Percentiles rank a stretch among this genome's conserved stretches.
Conservation (phyloP, 106 monocot species). For the Dioscorea zingiberensis region DNA sequence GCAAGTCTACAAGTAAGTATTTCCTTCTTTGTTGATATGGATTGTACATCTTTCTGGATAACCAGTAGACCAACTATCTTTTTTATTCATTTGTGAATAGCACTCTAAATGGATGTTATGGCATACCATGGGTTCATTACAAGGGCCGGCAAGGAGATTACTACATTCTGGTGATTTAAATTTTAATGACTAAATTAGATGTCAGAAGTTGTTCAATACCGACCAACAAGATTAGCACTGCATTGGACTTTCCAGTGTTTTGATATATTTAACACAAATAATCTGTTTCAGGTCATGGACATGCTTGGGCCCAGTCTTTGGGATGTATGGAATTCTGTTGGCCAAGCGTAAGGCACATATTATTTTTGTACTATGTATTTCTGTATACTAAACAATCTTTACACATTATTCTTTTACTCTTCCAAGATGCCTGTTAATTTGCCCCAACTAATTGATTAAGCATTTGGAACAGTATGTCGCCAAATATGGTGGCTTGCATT, state of each 20-base stretch:
- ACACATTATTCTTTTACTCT: neutral
- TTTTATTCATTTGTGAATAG: conserved; percentile 11
- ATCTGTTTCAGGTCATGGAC: conserved; percentile 71
- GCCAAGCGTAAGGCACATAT: conserved; percentile 59
- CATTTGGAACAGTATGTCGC: conserved; percentile 70
- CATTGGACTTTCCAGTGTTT: neutral
- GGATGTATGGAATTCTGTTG: conserved; percentile 94
- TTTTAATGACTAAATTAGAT: too few relatives aligned
- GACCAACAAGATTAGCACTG: too few relatives aligned
- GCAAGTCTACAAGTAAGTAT: conserved; percentile 86
- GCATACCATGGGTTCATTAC: conserved; percentile 84
- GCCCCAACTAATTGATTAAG: neutral
- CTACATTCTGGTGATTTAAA: conserved; percentile 74
- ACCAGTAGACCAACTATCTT: too few relatives aligned
- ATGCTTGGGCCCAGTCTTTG: conserved; percentile 94
- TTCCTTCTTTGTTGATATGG: neutral
- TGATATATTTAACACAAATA: neutral
- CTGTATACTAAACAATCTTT: too few relatives aligned
- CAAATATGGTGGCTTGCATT: conserved; percentile 92
- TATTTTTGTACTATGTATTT: neutral
- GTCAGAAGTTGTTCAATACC: too few relatives aligned
- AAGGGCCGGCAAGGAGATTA: conserved; percentile 97
- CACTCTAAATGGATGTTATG: conserved; percentile 93
- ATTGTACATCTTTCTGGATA: neutral
- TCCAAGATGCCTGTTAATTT: neutral